phyloP scores from a whole-genome alignment of 1,139 yeast species.

The Diutina scorzettiae region DNA sequence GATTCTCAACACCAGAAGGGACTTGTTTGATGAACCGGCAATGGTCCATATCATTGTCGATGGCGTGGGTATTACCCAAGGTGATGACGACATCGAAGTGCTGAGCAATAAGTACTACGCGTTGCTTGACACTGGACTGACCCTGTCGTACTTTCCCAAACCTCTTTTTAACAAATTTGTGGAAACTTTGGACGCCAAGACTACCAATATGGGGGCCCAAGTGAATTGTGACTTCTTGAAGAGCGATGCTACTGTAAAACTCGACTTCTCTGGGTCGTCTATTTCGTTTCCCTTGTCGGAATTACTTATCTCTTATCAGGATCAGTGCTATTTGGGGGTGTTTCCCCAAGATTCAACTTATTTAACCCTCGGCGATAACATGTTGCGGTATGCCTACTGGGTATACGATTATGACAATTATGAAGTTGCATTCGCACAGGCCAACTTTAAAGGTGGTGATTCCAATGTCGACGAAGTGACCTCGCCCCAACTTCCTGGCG shows the following conservation, averaged over 20 bases:
- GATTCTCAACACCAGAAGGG: not conserved
- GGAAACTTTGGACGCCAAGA: conserved; percentile 6
- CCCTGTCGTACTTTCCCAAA: conserved; percentile 42
- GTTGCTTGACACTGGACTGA: conserved; percentile 58
- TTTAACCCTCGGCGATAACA: conserved; percentile 3
- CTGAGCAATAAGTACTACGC: conserved; percentile 20
- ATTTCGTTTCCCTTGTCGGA: conserved; percentile 1
- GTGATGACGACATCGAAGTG: not conserved
- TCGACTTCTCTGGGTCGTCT: not conserved
- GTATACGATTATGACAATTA: conserved; percentile 9
- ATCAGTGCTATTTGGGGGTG: not conserved
- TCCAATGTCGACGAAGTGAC: conserved; percentile 19
- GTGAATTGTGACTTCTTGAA: not conserved
- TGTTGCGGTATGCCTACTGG: conserved; percentile 3
- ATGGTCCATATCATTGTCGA: not conserved
- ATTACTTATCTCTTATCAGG: not conserved
- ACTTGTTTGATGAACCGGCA: not conserved
- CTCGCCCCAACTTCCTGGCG: not conserved
- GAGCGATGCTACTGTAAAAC: not conserved
- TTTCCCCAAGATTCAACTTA: not conserved
- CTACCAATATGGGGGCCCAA: not conserved
- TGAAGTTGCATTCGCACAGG: conserved; percentile 16
- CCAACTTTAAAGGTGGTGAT: conserved; percentile 39
- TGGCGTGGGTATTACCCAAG: not conserved
- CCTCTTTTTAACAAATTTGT: conserved; percentile 20